These are phyloP conservation scores for Blepharisma undulans DNA, from an alignment of 169 alveolate species.

Conservation along the genomic window DNA sequence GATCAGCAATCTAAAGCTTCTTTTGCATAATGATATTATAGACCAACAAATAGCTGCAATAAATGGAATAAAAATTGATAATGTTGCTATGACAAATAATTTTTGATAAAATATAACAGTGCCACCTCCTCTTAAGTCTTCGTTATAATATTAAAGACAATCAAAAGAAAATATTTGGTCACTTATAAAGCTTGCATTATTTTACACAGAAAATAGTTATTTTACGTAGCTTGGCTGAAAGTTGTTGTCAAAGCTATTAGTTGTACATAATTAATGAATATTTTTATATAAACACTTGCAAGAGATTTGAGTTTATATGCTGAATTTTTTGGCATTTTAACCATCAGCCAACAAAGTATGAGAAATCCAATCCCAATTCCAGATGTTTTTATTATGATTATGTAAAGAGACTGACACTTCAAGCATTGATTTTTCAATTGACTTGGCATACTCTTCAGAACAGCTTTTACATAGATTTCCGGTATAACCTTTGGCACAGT, in stretches of 20 bases:
- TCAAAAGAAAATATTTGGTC: constrained; percentile 48
- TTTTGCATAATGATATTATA: background rate
- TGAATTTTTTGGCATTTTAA: constrained; percentile 7
- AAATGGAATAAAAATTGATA: background rate
- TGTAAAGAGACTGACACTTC: too few relatives aligned
- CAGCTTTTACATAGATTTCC: background rate
- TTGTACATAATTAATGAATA: constrained; percentile 47
- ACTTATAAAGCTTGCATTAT: constrained; percentile 32
- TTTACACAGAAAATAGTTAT: constrained; percentile 27
- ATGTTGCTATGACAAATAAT: background rate
- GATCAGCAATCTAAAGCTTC: background rate
- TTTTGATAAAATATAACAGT: background rate
- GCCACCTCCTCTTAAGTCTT: background rate
- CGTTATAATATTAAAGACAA: constrained; percentile 21
- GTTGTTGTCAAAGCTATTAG: constrained; percentile 30
- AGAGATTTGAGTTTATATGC: constrained; percentile 39
- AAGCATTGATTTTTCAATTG: too few relatives aligned
- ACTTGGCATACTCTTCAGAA: constrained; percentile 40
- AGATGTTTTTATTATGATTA: too few relatives aligned
- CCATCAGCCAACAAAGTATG: background rate
- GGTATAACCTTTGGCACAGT: background rate
- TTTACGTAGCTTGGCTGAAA: constrained; percentile 46
- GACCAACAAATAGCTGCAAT: background rate
- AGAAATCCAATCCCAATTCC: too few relatives aligned
- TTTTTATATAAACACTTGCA: constrained; percentile 44